Evolutionary conservation across 805 yeast genomes (phyloP).

Genomic region (Wickerhamiella kurtzmanii): DNA sequence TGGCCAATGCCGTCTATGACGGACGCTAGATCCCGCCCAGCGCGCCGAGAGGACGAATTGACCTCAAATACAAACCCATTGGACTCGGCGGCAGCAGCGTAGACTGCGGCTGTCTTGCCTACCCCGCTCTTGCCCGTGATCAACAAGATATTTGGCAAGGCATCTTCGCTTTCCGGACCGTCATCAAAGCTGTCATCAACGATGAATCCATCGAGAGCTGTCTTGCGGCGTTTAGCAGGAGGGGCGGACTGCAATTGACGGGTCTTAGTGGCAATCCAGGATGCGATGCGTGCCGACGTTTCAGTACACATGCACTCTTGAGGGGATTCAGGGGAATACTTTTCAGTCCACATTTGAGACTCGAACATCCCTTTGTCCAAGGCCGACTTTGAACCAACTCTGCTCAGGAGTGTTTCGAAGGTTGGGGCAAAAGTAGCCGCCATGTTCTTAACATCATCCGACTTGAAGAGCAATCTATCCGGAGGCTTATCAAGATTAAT

Average conservation of each 20-base stretch:
- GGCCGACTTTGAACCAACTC: neutral
- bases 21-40: conserved; percentile 54
- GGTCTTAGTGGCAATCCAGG: conserved; percentile 12
- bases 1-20: conserved; percentile 68
- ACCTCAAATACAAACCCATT: conserved; percentile 70
- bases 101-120: conserved; percentile 66
- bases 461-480: neutral
- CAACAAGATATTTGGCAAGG: conserved; percentile 28
- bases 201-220: conserved; percentile 20
- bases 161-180: conserved; percentile 14
- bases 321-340: conserved; percentile 18
- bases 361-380: conserved; percentile 16
- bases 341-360: conserved; percentile 19
- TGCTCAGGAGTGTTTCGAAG: neutral
- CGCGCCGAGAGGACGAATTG: conserved; percentile 59
- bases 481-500: neutral
- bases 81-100: conserved; percentile 48
- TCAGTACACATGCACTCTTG: neutral
- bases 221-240: conserved; percentile 3
- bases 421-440: neutral
- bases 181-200: conserved; percentile 21
- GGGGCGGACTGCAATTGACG: conserved; percentile 2
- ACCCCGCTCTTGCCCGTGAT: conserved; percentile 54
- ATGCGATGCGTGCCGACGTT: conserved; percentile 1
- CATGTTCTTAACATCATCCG: neutral